phyloP scores from a whole-genome alignment of 768 basidiomycete species.

The Naganishia vishniacii region DNA sequence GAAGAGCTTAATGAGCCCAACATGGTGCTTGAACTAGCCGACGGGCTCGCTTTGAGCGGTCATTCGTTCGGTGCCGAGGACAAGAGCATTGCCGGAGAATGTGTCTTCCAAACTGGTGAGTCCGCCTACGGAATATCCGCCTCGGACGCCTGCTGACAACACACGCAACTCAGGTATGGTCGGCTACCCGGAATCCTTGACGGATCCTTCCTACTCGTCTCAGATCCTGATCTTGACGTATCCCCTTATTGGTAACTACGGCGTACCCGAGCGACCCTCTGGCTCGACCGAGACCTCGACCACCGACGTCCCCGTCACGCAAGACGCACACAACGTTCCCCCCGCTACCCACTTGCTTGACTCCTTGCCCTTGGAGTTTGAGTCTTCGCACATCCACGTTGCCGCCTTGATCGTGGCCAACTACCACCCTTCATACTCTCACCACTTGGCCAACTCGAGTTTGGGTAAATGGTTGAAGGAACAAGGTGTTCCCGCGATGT shows the following conservation, averaged over 20 bases:
- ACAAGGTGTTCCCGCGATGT: constrained; percentile 87
- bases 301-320: constrained; percentile 34
- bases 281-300: constrained; percentile 24
- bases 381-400: constrained; percentile 90
- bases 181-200: constrained; percentile 95
- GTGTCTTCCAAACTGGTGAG: constrained; percentile 98
- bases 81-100: constrained; percentile 92
- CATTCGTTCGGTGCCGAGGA: constrained; percentile 87
- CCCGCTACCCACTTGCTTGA: constrained; percentile 45
- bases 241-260: constrained; percentile 94
- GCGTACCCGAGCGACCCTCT: constrained; percentile 68
- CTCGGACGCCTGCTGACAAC: constrained; percentile 27
- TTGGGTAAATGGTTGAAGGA: constrained; percentile 90
- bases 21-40: constrained; percentile 75
- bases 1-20: constrained; percentile 44
- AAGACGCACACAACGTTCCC: constrained; percentile 46
- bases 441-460: constrained; percentile 84
- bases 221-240: constrained; percentile 97
- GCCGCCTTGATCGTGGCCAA: constrained; percentile 85
- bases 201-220: constrained; percentile 96
- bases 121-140: neutral
- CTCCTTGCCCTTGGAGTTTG: constrained; percentile 62
- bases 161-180: constrained; percentile 79
- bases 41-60: constrained; percentile 81
- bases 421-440: constrained; percentile 80